Conservation (phyloP, 495 filamentous ascomycete species). For the Podospora fimiseda region DNA sequence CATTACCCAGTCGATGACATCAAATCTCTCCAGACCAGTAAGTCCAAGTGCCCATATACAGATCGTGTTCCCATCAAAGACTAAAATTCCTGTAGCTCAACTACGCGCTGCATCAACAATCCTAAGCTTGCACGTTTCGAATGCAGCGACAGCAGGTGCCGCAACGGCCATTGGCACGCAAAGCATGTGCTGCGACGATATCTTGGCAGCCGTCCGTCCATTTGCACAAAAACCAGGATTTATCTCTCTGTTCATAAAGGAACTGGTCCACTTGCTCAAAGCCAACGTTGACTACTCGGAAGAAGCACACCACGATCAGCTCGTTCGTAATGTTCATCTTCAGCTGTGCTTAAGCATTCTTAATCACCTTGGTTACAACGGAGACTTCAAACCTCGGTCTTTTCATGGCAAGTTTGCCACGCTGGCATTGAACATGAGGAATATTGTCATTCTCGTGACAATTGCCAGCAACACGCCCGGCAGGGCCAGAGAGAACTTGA, state of each 20-base stretch:
- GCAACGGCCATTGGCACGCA: slow-evolving; percentile 47
- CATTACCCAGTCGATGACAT: slow-evolving; percentile 45
- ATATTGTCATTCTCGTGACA: slow-evolving; percentile 60
- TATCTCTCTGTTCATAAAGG: slow-evolving; percentile 47
- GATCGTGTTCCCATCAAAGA: too few relatives aligned
- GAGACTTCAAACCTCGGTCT: slow-evolving; percentile 50
- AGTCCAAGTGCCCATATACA: slow-evolving; percentile 19
- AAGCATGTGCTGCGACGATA: slow-evolving; percentile 65
- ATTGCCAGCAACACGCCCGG: slow-evolving; percentile 47
- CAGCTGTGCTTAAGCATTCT: slow-evolving; percentile 65
- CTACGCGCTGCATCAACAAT: too few relatives aligned
- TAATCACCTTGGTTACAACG: slow-evolving; percentile 59
- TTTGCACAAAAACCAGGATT: slow-evolving; percentile 45
- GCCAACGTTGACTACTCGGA: slow-evolving; percentile 64
- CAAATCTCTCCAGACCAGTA: slow-evolving; percentile 37
- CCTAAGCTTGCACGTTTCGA: too few relatives aligned
- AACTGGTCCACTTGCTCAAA: slow-evolving; percentile 59
- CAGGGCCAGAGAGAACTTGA: slow-evolving; percentile 33
- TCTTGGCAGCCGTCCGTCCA: slow-evolving; percentile 59
- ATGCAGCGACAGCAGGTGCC: too few relatives aligned
- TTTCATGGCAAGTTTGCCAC: slow-evolving; percentile 67
- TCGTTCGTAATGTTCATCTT: slow-evolving; percentile 61
- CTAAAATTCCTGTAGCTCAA: too few relatives aligned
- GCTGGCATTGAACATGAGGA: slow-evolving; percentile 64
- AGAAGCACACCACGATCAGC: slow-evolving; percentile 60